A percentile compares a stretch with the other conserved stretches of the same genome.
Conservation (phyloP, 2,329 filamentous ascomycete genomes). For the Trichoderma lentiforme region DNA sequence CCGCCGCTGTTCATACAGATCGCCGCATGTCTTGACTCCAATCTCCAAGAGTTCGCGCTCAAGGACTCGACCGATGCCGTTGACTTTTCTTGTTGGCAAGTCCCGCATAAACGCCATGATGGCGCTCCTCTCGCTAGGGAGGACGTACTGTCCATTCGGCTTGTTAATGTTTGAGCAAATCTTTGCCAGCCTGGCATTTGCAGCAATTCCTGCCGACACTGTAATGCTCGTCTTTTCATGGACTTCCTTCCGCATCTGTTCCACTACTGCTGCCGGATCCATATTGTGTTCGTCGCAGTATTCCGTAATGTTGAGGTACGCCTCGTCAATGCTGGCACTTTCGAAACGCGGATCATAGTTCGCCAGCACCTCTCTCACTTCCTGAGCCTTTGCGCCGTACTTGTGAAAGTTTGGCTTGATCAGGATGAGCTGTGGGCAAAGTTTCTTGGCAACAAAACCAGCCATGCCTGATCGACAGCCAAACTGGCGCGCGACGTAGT, state of each 20-base stretch:
- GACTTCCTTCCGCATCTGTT: slow-evolving; percentile 74
- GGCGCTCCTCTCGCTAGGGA: slow-evolving; percentile 66
- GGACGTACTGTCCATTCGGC: slow-evolving; percentile 83
- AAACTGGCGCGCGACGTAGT: slow-evolving; percentile 86
- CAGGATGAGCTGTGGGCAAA: slow-evolving; percentile 82
- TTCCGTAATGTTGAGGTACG: slow-evolving; percentile 89
- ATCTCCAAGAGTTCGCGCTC: slow-evolving; percentile 87
- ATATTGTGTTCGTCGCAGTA: slow-evolving; percentile 72
- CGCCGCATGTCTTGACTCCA: slow-evolving; percentile 82
- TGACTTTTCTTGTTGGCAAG: slow-evolving; percentile 84
- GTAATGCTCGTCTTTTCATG: slow-evolving; percentile 76
- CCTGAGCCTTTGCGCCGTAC: slow-evolving; percentile 84
- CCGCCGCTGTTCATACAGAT: slow-evolving; percentile 75
- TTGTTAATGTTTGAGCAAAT: slow-evolving; percentile 96
- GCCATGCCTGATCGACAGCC: slow-evolving; percentile 96
- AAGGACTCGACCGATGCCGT: slow-evolving; percentile 90
- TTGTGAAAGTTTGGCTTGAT: slow-evolving; percentile 86
- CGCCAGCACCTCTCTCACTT: slow-evolving; percentile 76
- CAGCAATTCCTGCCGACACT: slow-evolving; percentile 89
- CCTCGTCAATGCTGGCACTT: slow-evolving; percentile 92
- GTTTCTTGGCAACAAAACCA: slow-evolving; percentile 87
- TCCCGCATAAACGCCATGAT: slow-evolving; percentile 85
- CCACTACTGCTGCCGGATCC: slow-evolving; percentile 68
- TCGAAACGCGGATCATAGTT: slow-evolving; percentile 91
- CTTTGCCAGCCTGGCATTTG: slow-evolving; percentile 90